Percentiles rank a stretch among this genome's conserved stretches.
phyloP scores from a whole-genome alignment of 2,329 filamentous ascomycete species.

The Fusarium dlaminii region DNA sequence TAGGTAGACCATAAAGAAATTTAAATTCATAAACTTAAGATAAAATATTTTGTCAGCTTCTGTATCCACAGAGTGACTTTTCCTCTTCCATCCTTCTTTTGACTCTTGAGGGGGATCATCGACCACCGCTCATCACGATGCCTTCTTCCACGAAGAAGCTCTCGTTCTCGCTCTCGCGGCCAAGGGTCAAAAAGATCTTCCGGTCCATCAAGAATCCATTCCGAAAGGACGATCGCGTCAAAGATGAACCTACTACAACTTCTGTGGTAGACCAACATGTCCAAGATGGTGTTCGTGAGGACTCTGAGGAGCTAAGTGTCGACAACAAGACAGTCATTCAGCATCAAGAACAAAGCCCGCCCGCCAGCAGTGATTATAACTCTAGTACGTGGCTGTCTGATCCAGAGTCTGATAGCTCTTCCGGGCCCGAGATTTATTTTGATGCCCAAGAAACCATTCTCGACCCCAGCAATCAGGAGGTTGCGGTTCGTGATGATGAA shows the following conservation, averaged over 20 bases:
- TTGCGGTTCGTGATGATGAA: neutral
- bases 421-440: neutral
- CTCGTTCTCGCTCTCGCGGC: neutral
- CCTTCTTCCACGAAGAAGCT: neutral
- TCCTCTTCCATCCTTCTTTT: neutral
- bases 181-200: neutral
- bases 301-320: neutral
- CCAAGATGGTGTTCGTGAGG: neutral
- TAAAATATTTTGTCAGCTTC: neutral
- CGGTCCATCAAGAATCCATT: neutral
- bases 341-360: neutral
- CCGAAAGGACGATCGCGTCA: neutral
- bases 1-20: neutral
- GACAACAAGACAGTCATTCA: neutral
- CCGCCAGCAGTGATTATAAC: neutral
- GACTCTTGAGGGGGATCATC: neutral
- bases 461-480: neutral
- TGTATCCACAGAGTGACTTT: neutral
- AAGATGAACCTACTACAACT: neutral
- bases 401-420: neutral
- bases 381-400: neutral
- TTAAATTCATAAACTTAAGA: too few species aligned
- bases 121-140: neutral
- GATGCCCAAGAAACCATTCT: neutral
- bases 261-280: neutral